phyloP scores from a whole-genome alignment of 306 rosid species.

The Senna tora region DNA sequence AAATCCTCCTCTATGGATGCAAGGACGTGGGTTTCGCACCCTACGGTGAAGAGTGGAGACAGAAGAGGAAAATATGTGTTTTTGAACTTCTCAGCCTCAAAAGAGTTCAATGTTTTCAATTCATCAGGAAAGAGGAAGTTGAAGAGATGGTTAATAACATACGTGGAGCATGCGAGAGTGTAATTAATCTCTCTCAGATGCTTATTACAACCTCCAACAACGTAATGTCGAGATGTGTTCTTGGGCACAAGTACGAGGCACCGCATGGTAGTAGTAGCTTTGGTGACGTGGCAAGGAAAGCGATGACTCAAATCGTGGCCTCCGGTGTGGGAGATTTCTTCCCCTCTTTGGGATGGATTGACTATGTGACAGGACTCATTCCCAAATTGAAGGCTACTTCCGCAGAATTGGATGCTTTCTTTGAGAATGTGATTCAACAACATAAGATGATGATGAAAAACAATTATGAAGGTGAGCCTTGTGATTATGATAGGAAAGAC shows the following conservation, averaged over 20 bases:
- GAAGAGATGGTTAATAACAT: neutral
- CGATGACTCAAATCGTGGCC: neutral
- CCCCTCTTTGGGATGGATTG: constrained; percentile 28
- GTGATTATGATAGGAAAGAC: neutral
- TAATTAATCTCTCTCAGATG: constrained; percentile 3
- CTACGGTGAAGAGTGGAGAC: constrained; percentile 48
- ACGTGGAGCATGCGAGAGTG: neutral
- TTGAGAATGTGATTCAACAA: constrained; percentile 19
- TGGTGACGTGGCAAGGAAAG: constrained; percentile 3
- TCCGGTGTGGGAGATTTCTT: constrained; percentile 13
- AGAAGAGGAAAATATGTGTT: constrained; percentile 38
- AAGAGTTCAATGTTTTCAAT: constrained; percentile 4
- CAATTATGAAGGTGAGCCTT: neutral
- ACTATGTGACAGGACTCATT: constrained; percentile 7
- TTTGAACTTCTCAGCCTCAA: constrained; percentile 43
- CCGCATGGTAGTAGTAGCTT: neutral
- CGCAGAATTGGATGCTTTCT: neutral
- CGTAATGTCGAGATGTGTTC: constrained; percentile 3
- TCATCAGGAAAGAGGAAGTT: constrained; percentile 27
- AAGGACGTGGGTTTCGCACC: constrained; percentile 32
- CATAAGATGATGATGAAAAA: neutral
- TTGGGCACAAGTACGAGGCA: constrained; percentile 20
- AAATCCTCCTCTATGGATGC: constrained; percentile 34
- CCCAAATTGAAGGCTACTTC: neutral
- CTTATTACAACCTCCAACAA: constrained; percentile 17